These are phyloP conservation scores for Sistotremastrum suecicum DNA, from an alignment of 768 basidiomycete genomes.

Conservation along the genomic window DNA sequence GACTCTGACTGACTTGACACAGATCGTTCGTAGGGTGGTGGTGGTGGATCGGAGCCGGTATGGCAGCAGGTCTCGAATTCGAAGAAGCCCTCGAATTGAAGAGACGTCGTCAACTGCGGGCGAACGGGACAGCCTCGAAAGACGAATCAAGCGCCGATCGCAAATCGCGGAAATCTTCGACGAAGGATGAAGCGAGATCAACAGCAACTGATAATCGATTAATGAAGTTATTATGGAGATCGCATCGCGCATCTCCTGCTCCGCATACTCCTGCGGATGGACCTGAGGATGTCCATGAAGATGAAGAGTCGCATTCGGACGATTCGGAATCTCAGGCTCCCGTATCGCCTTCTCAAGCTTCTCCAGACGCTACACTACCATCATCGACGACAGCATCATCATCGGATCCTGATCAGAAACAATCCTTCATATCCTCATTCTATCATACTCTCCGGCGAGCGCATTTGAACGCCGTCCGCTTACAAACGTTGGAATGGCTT, in stretches of 20 bases:
- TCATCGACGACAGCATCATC: slow-evolving; percentile 18
- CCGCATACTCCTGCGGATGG: not conserved
- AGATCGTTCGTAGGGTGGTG: slow-evolving; percentile 76
- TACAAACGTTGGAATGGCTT: slow-evolving; percentile 48
- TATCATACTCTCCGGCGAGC: slow-evolving; percentile 52
- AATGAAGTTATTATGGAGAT: slow-evolving; percentile 33
- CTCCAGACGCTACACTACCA: slow-evolving; percentile 17
- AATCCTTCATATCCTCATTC: slow-evolving; percentile 31
- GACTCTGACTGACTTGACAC: not conserved
- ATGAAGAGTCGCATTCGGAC: not conserved
- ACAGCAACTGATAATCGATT: slow-evolving; percentile 31
- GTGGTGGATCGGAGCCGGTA: slow-evolving; percentile 98
- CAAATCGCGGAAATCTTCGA: slow-evolving; percentile 4
- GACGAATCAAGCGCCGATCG: slow-evolving; percentile 4
- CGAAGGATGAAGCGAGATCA: slow-evolving; percentile 39
- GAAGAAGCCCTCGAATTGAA: slow-evolving; percentile 39
- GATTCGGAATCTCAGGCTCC: not conserved
- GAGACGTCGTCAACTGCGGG: slow-evolving; percentile 9
- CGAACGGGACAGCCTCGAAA: slow-evolving; percentile 2
- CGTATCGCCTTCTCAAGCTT: not conserved
- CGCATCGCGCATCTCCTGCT: slow-evolving; percentile 37
- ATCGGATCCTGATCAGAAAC: slow-evolving; percentile 13
- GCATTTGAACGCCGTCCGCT: slow-evolving; percentile 54
- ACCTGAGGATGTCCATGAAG: slow-evolving; percentile 1
- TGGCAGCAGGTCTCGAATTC: slow-evolving; percentile 51